Base-by-base conservation (phyloP, 1,139 yeast genomes). In the Yamadazyma kanchanaburiensis region DNA sequence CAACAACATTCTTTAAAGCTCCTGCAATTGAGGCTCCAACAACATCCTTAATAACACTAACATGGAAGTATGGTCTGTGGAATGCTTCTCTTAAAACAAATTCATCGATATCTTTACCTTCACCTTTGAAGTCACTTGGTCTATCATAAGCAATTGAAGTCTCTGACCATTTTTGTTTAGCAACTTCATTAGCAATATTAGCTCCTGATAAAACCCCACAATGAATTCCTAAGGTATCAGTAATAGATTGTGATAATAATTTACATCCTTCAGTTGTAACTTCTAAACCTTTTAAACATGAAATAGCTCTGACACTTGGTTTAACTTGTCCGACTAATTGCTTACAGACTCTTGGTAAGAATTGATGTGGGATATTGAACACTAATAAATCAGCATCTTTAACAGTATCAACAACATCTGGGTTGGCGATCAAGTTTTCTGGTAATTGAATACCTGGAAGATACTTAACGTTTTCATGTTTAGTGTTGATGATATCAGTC, bases 151-250 rank as follows among this genome's bases (percentile, higher is more conserved):
- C 97, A 38, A 89, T 83, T 12, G 97, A 86, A 37, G 97, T 88
- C 64, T 89, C 97, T 22, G 94, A 84, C 88, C 91, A 89, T 60
- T 84, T 84, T 57, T 84, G 86, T 57, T 73, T 75, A 39, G 97
- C 97, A 36, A 89, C 95, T 64, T 89, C 97, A 31, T 87, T 83
- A 34, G 97, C 97, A 45, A 89, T 71, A 63, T 89, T 89, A 36
- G 97, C 97, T 37, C 97, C 97, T 2, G 94, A 83, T 35, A 89
- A 70, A 13, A 88, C 96, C 58, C 97, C 97, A 64, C 96, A 89
- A 60, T 82, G 77, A 46, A 89, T 75, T 26, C 89, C 88, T 50
- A 89, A 74, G 41, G 77, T 73, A 44, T 83, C 80, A 35, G 83
- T 74, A 49, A 89, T 82, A 49, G 77, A 77, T 43, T 78, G 79